Base-by-base conservation (phyloP, 768 basidiomycete species). In the Tricholomella constricta region DNA sequence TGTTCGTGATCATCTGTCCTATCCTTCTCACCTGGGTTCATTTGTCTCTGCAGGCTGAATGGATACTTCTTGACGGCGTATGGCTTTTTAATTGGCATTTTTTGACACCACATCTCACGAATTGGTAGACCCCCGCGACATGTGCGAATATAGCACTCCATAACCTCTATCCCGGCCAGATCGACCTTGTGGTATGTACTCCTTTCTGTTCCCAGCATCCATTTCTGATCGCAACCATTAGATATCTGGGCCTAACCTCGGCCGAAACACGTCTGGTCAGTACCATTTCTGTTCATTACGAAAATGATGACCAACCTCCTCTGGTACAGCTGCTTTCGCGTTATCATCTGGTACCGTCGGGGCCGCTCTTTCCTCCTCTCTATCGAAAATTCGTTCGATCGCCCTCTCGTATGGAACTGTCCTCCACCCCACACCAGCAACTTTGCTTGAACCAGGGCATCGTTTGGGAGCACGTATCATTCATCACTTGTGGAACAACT, bases 261-360 rank as follows among this genome's bases (percentile, higher is more conserved):
- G 92, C 25, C 81, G 91, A 37, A 94, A 94, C 65, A 89, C 86
- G 14, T 91, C 91, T 54, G 75, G 91, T 88, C 59, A 47, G 80
- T 68, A 44, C 43, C 25, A 17, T 12, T 34, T 22, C 11, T n/a
- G 20, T 37, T 47, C 51, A 41, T 32, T 6, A 41, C 46, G 40
- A 46, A 19, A 20, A 25, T 60, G 2, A 37, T 50, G 35, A 55
- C 56, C 20, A 55, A 22, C 15, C 9, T 41, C 61, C 59, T 43
- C 55, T 45, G 36, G 50, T 12, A 23, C 50, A 85, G 90, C 91
- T 32, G 94, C 94, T 1, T 93, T 94, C 67, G 80, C 89, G 2
- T 78, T 98, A 37, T 94, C 93, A 1, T 94, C 91, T 25, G 95
- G 95, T 2, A 98, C 95, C 2, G 78, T 98, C 56, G 95, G 95